These are phyloP conservation scores for Pyrus hybrid DNA, from an alignment of 331 rosid species.

Conservation along the genomic window DNA sequence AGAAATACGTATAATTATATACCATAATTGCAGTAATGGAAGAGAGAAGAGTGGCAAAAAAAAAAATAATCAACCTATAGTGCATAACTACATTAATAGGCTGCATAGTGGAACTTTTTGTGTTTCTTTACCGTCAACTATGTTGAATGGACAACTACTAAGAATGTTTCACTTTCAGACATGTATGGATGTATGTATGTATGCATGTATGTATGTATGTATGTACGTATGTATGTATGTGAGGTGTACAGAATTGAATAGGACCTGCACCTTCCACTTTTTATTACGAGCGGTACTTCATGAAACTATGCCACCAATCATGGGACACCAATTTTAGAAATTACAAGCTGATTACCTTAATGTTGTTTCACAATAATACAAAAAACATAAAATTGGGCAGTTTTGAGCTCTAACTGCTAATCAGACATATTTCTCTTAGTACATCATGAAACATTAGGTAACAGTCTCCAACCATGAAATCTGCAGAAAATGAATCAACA, in stretches of 20 bases:
- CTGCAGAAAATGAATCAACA: not conserved
- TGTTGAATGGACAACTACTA: not conserved
- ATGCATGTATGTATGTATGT: no score
- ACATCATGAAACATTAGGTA: not conserved
- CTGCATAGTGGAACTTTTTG: not conserved
- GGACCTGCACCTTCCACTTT: not conserved
- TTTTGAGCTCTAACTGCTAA: not conserved
- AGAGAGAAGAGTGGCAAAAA: not conserved
- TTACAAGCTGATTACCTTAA: not conserved
- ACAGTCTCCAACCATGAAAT: not conserved
- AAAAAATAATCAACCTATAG: not conserved
- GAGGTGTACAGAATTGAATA: not conserved
- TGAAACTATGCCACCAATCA: not conserved
- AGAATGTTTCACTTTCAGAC: not conserved
- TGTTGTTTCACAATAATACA: not conserved
- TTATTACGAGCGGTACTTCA: not conserved
- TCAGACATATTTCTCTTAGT: not conserved
- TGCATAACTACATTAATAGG: not conserved
- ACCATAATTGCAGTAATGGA: not conserved
- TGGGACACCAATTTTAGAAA: not conserved
- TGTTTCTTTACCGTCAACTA: not conserved
- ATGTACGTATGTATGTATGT: not conserved
- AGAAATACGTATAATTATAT: conserved; percentile 7
- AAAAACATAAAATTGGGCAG: not conserved
- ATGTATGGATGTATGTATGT: no score